A percentile compares a stretch with the other conserved stretches of the same genome.
These are phyloP conservation scores for Naganishia friedmannii DNA, from an alignment of 768 basidiomycete species.

Conservation along the genomic window DNA sequence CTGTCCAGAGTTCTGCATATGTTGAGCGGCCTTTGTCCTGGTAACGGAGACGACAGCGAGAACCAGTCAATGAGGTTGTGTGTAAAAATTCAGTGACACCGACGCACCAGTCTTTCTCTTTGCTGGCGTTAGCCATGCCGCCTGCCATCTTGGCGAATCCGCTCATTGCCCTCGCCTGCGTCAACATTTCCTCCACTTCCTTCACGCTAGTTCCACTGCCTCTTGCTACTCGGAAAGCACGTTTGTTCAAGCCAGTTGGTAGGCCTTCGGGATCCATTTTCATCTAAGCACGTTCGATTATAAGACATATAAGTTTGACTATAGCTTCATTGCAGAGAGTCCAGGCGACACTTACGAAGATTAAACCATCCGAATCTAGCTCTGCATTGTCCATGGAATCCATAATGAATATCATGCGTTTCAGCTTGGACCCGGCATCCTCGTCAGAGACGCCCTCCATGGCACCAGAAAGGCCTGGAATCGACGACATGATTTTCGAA, in stretches of 20 bases:
- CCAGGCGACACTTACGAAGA: slow-evolving; percentile 63
- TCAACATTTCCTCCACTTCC: slow-evolving; percentile 95
- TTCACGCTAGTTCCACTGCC: slow-evolving; percentile 92
- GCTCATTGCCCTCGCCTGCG: slow-evolving; percentile 97
- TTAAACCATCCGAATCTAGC: slow-evolving; percentile 88
- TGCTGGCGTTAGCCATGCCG: slow-evolving; percentile 32
- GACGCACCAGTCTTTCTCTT: slow-evolving; percentile 77
- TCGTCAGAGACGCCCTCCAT: slow-evolving; percentile 83
- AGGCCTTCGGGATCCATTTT: slow-evolving; percentile 48
- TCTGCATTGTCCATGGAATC: slow-evolving; percentile 94
- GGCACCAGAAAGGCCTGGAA: slow-evolving; percentile 89
- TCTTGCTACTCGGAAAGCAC: slow-evolving; percentile 81
- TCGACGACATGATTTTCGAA: slow-evolving; percentile 98
- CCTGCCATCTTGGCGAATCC: slow-evolving; percentile 98
- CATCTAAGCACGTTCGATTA: slow-evolving; percentile 32
- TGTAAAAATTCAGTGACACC: neutral
- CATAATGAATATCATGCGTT: slow-evolving; percentile 97
- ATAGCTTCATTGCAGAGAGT: neutral
- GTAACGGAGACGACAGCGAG: neutral
- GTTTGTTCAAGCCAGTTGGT: slow-evolving; percentile 72
- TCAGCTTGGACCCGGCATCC: slow-evolving; percentile 83
- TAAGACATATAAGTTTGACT: neutral
- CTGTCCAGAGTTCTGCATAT: slow-evolving; percentile 83
- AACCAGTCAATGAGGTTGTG: neutral
- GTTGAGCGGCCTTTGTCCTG: slow-evolving; percentile 83